phyloP scores from a whole-genome alignment of 2,329 filamentous ascomycete species.

The Exophiala xenobiotica region DNA sequence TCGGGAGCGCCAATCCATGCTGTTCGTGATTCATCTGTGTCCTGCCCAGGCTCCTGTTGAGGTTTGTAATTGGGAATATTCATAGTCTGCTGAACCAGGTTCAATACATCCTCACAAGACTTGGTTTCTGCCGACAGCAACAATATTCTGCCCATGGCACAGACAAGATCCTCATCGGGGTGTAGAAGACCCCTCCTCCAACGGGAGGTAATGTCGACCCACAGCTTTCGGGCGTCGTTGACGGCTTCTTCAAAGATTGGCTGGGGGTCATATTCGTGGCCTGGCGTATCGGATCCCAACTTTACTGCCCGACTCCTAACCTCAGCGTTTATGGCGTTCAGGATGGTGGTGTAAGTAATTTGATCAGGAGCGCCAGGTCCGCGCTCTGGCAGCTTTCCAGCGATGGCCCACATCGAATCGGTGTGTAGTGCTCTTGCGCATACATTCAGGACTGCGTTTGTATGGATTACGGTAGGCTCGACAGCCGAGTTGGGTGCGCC shows the following conservation, averaged over 20 bases:
- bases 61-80: slow-evolving; percentile 47
- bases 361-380: slow-evolving; percentile 65
- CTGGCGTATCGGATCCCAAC: slow-evolving; percentile 3
- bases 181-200: slow-evolving; percentile 70
- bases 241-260: slow-evolving; percentile 47
- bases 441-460: slow-evolving; percentile 82
- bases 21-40: not conserved
- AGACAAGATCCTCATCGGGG: slow-evolving; percentile 77
- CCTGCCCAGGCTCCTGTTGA: not conserved
- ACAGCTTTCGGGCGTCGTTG: slow-evolving; percentile 69
- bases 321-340: slow-evolving; percentile 68
- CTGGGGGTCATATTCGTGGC: slow-evolving; percentile 30
- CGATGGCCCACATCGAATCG: slow-evolving; percentile 76
- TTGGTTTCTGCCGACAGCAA: slow-evolving; percentile 59
- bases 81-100: slow-evolving; percentile 79
- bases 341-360: slow-evolving; percentile 76
- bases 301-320: slow-evolving; percentile 36
- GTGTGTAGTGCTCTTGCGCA: slow-evolving; percentile 73
- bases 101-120: slow-evolving; percentile 71
- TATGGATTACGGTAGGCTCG: slow-evolving; percentile 74
- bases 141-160: slow-evolving; percentile 77
- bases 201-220: slow-evolving; percentile 73
- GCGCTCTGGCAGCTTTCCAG: slow-evolving; percentile 66
- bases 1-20: not conserved
- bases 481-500: slow-evolving; percentile 61